Evolutionary conservation across 2,329 filamentous ascomycete species (phyloP).

Genomic region (Cladosporium sp.): DNA sequence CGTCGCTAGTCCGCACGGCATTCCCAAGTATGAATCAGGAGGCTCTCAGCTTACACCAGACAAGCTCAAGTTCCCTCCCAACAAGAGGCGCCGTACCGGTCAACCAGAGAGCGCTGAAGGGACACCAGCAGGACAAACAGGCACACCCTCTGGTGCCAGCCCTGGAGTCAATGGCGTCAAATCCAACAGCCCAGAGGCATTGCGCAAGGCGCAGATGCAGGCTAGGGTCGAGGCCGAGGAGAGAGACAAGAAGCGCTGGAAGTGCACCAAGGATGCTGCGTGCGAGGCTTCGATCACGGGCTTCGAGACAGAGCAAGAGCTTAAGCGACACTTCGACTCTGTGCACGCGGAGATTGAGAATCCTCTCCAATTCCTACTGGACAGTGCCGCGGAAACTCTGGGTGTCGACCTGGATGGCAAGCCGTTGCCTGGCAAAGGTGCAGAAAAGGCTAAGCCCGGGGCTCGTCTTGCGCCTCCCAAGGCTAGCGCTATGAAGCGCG

Average conservation of each 20-base stretch:
- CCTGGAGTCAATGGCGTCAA: conserved; percentile 36
- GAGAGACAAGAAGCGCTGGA: conserved; percentile 46
- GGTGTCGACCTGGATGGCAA: conserved; percentile 47
- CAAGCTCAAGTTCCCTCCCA: conserved; percentile 54
- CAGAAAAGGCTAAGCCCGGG: conserved; percentile 24
- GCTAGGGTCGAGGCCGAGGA: conserved; percentile 39
- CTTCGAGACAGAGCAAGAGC: conserved; percentile 50
- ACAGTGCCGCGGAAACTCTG: conserved; percentile 46
- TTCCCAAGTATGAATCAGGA: conserved; percentile 51
- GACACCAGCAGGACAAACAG: conserved; percentile 33
- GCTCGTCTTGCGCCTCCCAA: not conserved
- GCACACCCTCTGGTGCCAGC: conserved; percentile 35
- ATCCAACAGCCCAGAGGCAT: conserved; percentile 42
- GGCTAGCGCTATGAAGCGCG: conserved; percentile 31
- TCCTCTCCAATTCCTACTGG: conserved; percentile 53
- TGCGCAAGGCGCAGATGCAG: conserved; percentile 36
- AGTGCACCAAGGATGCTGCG: conserved; percentile 45
- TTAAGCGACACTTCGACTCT: conserved; percentile 53
- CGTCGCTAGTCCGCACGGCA: conserved; percentile 45
- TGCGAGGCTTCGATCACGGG: conserved; percentile 53
- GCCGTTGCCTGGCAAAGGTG: conserved; percentile 13
- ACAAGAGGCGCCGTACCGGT: conserved; percentile 53
- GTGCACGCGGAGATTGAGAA: conserved; percentile 52
- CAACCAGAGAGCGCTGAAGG: conserved; percentile 36
- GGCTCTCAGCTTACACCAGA: conserved; percentile 51